A percentile compares a stretch with the other conserved stretches of the same genome.
phyloP scores from a whole-genome alignment of 768 basidiomycete species.

The Trametes punicea region DNA sequence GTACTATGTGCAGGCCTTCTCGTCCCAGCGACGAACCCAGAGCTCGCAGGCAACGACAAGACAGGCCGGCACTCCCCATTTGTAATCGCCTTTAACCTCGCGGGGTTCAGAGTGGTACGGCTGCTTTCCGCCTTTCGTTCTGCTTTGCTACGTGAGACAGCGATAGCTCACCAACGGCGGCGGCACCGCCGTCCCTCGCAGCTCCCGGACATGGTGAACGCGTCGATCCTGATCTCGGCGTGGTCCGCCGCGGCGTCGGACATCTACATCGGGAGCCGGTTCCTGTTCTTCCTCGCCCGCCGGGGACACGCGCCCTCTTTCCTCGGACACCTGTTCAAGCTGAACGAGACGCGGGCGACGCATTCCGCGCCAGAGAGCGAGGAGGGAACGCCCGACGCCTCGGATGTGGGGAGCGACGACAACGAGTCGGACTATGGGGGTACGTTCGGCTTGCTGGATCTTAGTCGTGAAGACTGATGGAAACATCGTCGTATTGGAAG shows the following conservation, averaged over 20 bases:
- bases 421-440: background rate
- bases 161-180: too few species aligned
- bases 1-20: conserved; percentile 43
- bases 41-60: conserved; percentile 30
- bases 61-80: conserved; percentile 42
- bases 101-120: conserved; percentile 43
- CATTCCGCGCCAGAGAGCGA: background rate
- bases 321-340: conserved; percentile 23
- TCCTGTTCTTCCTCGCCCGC: conserved; percentile 52
- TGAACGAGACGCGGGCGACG: conserved; percentile 7
- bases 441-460: background rate
- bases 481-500: too few species aligned
- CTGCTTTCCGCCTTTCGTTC: too few species aligned
- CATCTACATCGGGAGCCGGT: conserved; percentile 47
- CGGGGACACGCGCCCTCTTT: conserved; percentile 36
- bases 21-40: conserved; percentile 34
- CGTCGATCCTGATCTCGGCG: conserved; percentile 46
- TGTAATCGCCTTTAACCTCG: conserved; percentile 42
- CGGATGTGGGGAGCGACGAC: conserved; percentile 1
- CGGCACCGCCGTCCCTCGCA: conserved; percentile 2
- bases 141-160: too few species aligned
- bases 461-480: background rate
- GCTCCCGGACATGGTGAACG: conserved; percentile 39
- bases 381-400: background rate
- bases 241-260: conserved; percentile 56